Evolutionary conservation across 1,139 yeast genomes (phyloP).

Genomic region (Candida anutae): DNA sequence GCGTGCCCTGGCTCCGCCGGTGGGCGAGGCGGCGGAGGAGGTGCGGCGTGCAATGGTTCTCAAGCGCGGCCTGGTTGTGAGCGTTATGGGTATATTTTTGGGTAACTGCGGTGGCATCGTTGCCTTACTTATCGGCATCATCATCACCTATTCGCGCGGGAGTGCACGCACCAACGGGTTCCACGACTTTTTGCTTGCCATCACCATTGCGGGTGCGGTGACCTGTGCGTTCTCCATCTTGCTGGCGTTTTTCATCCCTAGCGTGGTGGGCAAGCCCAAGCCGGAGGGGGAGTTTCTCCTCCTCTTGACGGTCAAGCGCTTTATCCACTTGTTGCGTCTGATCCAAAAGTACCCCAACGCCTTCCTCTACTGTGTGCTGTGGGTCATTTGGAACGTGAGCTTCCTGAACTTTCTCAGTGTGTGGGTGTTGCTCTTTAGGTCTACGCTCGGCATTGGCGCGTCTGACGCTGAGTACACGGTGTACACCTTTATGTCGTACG

Average conservation of each 20-base stretch:
- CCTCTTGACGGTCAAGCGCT: slow-evolving; percentile 20
- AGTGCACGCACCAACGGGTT: slow-evolving; percentile 23
- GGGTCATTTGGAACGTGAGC: slow-evolving; percentile 41
- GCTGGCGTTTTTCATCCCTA: slow-evolving; percentile 25
- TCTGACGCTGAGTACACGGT: slow-evolving; percentile 36
- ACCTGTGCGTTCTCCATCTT: slow-evolving; percentile 22
- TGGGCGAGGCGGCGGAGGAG: slow-evolving; percentile 16
- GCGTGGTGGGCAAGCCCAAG: slow-evolving; percentile 18
- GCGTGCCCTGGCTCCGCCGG: slow-evolving; percentile 17
- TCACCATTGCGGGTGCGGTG: slow-evolving; percentile 33
- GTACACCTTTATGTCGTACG: slow-evolving; percentile 30
- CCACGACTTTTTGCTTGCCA: slow-evolving; percentile 30
- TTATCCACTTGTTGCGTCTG: slow-evolving; percentile 15
- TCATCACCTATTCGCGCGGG: slow-evolving; percentile 26
- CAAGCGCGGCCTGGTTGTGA: slow-evolving; percentile 28
- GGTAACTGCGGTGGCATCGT: slow-evolving; percentile 36
- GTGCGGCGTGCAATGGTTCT: slow-evolving; percentile 18
- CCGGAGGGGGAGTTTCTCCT: slow-evolving; percentile 19
- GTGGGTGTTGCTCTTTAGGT: slow-evolving; percentile 31
- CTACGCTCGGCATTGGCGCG: slow-evolving; percentile 32
- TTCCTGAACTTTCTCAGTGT: slow-evolving; percentile 30
- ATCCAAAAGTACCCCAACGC: slow-evolving; percentile 31
- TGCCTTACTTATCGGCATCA: slow-evolving; percentile 32
- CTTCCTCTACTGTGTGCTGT: slow-evolving; percentile 28
- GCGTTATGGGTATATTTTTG: slow-evolving; percentile 31